phyloP scores from a whole-genome alignment of 2,329 filamentous ascomycete genomes.

The Bipolaris bicolor region DNA sequence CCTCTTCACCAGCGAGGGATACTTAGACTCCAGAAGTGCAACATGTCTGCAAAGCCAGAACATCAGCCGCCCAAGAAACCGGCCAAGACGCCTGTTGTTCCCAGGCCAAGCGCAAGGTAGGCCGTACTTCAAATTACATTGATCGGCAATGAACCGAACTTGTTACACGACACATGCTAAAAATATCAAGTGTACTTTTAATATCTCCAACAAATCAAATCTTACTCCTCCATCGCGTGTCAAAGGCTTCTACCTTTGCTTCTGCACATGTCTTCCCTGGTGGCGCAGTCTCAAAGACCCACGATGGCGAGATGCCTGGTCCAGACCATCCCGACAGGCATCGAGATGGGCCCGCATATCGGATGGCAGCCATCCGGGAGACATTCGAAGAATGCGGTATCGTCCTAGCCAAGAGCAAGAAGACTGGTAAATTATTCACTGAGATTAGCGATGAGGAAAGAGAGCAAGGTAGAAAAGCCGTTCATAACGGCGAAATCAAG shows the following conservation, averaged over 20 bases:
- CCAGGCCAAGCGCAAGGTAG: conserved; percentile 70
- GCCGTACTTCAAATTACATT: conserved; percentile 1
- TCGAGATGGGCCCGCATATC: conserved; percentile 73
- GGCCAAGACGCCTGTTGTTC: conserved; percentile 51
- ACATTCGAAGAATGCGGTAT: conserved; percentile 96
- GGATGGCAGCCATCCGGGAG: conserved; percentile 85
- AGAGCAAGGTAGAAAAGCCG: conserved; percentile 68
- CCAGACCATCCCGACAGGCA: conserved; percentile 65
- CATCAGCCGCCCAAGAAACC: conserved; percentile 39
- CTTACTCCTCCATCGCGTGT: conserved; percentile 83
- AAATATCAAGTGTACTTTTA: conserved; percentile 70
- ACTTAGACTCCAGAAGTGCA: conserved; percentile 17
- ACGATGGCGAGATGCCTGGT: conserved; percentile 70
- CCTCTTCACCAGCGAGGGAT: too few species aligned
- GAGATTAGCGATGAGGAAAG: conserved; percentile 65
- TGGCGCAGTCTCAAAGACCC: conserved; percentile 76
- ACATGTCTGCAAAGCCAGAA: conserved; percentile 44
- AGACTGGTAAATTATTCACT: conserved; percentile 61
- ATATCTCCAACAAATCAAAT: conserved; percentile 87
- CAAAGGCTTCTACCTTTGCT: conserved; percentile 81
- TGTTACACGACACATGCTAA: neutral
- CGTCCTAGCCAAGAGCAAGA: conserved; percentile 67
- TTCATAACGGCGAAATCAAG: conserved; percentile 69
- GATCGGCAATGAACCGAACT: neutral
- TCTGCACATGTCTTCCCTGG: conserved; percentile 96